Conservation (phyloP, 2,329 filamentous ascomycete species). For the Chaetomium sp. region DNA sequence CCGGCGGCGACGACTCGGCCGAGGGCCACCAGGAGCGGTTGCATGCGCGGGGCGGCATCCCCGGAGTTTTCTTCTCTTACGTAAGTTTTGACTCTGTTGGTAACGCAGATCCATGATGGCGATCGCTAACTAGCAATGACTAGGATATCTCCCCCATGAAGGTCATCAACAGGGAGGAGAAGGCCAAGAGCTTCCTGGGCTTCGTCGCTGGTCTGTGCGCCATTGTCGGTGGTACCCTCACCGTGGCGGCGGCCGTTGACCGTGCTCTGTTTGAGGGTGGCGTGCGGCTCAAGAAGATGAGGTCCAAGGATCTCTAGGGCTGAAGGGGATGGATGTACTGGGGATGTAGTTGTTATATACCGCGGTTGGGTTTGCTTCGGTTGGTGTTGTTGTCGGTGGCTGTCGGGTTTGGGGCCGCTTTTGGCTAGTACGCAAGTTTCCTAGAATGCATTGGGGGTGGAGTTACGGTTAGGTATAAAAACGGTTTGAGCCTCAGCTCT, state of each 20-base stretch:
- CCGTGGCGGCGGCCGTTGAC: slow-evolving; percentile 91
- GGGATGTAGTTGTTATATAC: background rate
- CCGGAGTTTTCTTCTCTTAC: slow-evolving; percentile 98
- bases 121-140: background rate
- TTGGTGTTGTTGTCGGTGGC: slow-evolving; percentile 21
- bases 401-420: slow-evolving; percentile 8
- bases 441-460: slow-evolving; percentile 23
- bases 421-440: slow-evolving; percentile 19
- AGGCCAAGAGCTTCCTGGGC: slow-evolving; percentile 83
- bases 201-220: slow-evolving; percentile 95
- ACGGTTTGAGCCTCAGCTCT: background rate
- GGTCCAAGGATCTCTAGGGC: slow-evolving; percentile 56
- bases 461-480: slow-evolving; percentile 23
- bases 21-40: slow-evolving; percentile 91
- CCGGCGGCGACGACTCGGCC: slow-evolving; percentile 78
- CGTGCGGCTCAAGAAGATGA: slow-evolving; percentile 83
- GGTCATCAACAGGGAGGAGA: slow-evolving; percentile 93
- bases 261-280: slow-evolving; percentile 88
- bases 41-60: slow-evolving; percentile 88
- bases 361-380: slow-evolving; percentile 22
- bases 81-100: slow-evolving; percentile 56
- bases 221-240: slow-evolving; percentile 90
- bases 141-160: slow-evolving; percentile 99
- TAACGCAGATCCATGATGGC: background rate
- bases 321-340: slow-evolving; percentile 4